Evolutionary conservation across 2,329 filamentous ascomycete genomes (phyloP).

Genomic region (Colletotrichum echinochloae): DNA sequence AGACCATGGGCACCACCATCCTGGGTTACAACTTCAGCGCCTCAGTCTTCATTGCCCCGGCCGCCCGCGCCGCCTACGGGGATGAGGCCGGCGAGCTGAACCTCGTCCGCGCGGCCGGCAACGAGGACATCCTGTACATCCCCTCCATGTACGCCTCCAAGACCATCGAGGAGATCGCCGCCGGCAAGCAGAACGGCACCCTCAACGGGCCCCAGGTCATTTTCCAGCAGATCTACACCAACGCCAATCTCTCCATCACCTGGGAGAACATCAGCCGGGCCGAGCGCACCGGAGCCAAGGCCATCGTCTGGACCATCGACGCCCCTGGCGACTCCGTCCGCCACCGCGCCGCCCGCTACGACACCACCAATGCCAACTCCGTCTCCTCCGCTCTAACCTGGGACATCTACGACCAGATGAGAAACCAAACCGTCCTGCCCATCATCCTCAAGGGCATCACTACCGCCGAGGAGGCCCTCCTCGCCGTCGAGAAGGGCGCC

Average conservation of each 20-base stretch:
- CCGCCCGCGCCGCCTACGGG: constrained; percentile 57
- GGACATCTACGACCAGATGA: constrained; percentile 47
- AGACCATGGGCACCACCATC: constrained; percentile 54
- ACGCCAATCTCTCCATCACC: constrained; percentile 49
- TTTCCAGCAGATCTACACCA: constrained; percentile 49
- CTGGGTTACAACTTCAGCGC: constrained; percentile 60
- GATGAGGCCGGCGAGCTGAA: constrained; percentile 60
- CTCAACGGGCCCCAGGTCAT: constrained; percentile 47
- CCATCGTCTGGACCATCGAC: constrained; percentile 54
- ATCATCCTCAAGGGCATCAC: constrained; percentile 54
- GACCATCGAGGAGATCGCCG: constrained; percentile 51
- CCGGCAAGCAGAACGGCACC: constrained; percentile 44
- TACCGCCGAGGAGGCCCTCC: constrained; percentile 53
- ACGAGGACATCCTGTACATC: constrained; percentile 60
- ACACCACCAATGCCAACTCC: constrained; percentile 40
- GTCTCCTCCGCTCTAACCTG: constrained; percentile 43
- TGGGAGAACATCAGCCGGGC: constrained; percentile 50
- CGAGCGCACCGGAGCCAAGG: constrained; percentile 51
- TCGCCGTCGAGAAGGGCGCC: constrained; percentile 49
- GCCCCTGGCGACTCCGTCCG: constrained; percentile 43
- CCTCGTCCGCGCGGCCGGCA: constrained; percentile 58
- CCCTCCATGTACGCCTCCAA: constrained; percentile 49
- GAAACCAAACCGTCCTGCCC: constrained; percentile 49
- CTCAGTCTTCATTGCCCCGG: constrained; percentile 63
- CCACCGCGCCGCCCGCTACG: constrained; percentile 43